Base-by-base conservation (phyloP, 2,329 filamentous ascomycete genomes). In the Aspergillus aculeatinus region DNA sequence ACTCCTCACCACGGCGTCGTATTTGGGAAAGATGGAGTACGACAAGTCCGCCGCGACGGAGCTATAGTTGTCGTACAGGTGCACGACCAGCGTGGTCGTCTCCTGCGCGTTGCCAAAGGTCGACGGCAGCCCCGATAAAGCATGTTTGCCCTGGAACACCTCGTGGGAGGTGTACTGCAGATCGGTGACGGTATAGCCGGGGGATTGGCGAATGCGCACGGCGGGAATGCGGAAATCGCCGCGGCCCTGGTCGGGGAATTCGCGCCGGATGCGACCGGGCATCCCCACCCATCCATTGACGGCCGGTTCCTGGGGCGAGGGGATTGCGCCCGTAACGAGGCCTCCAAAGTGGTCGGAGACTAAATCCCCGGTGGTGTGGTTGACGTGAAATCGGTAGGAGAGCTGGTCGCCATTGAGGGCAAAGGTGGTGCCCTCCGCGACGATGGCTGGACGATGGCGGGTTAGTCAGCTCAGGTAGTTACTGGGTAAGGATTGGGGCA, bases 341-440 rank as follows among this genome's bases (percentile, higher is more conserved):
- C 81, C 85, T 48, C 86, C 87, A 63, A 86, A 89, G 67, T 88
- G 86, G 65, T 88, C 85, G 0, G 82, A 81, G 16, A 85, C 70
- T 42, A 89, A 77, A 57, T 89, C 85, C 4, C 83, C 81, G 0
- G 81, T 83, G 9, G 68, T 69, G 3, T 80, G 73, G 62, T 88
- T 83, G 49, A 87, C 84, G 63, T 88, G 86, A 70, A 89, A 87
- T 48, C 84, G 82, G 66, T 89, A 88, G 1, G 85, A 87, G 31
- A 86, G 77, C 63, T 79, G 77, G 50, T 82, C 74, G 27, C 83
- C 85, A 31, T 84, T 84, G 50, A 88, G 76, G 1, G 83, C 79
- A 63, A 88, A 88, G 16, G 80, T 81, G 3, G 76, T 81, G 10
- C 83, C 84, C 5, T 84, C 72, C n/a, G 82, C 82, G 23, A 79